Conservation (phyloP, 2,329 filamentous ascomycete genomes). For the Paradendryphiella salina region DNA sequence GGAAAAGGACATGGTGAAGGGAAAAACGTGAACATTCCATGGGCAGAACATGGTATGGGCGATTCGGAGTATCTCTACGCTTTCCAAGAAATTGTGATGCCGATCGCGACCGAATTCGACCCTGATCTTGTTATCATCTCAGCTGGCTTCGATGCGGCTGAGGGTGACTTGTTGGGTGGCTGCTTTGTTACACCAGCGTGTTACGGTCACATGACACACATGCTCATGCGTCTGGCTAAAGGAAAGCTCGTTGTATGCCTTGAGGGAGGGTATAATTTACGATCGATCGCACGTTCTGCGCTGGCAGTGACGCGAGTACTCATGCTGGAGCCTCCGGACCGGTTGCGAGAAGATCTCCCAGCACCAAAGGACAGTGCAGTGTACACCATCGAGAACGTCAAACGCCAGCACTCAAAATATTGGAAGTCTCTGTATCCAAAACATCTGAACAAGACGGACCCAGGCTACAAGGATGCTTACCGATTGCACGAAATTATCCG, state of each 20-base stretch:
- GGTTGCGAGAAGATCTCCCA: constrained; percentile 51
- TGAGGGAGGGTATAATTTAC: constrained; percentile 93
- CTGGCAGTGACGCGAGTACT: constrained; percentile 87
- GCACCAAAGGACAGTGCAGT: constrained; percentile 57
- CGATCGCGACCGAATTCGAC: constrained; percentile 88
- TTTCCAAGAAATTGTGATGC: constrained; percentile 95
- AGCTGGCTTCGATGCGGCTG: constrained; percentile 93
- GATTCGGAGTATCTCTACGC: constrained; percentile 97
- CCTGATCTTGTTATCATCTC: constrained; percentile 95
- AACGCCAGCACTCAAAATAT: constrained; percentile 64
- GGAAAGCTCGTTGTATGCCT: constrained; percentile 91
- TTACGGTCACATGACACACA: constrained; percentile 98
- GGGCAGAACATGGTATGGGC: constrained; percentile 76
- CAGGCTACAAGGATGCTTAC: constrained; percentile 44
- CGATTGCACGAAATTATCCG: constrained; percentile 81
- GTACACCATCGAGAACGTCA: constrained; percentile 60
- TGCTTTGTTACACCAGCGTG: constrained; percentile 90
- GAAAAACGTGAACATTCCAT: constrained; percentile 70
- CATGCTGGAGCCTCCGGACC: constrained; percentile 89
- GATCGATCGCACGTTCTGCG: constrained; percentile 89
- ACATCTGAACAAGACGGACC: constrained; percentile 43
- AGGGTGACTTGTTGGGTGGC: constrained; percentile 87
- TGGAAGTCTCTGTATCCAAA: constrained; percentile 88
- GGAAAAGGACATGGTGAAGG: constrained; percentile 62
- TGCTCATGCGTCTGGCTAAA: constrained; percentile 92